Base-by-base conservation (phyloP, 1,139 yeast genomes). In the Yarrowia galli region DNA sequence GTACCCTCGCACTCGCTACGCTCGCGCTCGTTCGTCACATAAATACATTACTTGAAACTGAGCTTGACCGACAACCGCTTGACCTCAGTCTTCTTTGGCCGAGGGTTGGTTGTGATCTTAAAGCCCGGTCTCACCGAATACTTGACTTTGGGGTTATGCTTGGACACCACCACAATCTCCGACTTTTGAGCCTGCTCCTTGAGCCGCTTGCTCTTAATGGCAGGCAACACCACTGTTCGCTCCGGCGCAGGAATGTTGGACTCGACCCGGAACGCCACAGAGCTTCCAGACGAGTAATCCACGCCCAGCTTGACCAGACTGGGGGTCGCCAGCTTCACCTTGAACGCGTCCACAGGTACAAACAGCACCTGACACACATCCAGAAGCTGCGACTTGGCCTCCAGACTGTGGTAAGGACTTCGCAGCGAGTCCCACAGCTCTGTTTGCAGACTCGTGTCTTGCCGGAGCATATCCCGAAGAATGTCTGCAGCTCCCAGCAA, bases 391-490 rank as follows among this genome's bases (percentile, higher is more conserved):
- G 95, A 82, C 71, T 89, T 85, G 61, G 87, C 88, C 60, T 84
- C 79, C 1, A 91, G 78, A 22, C 89, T 84, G 20, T 89, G 12
- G 86, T 81, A 71, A 18, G 72, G 69, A 54, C 70, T 69, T 53
- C 71, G 90, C 16, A 92, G 75, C n/a, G 88, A 82, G 65, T 83
- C 82, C 97, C 98, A 92, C 8, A 95, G 74, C 10, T 84, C 83
- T 8, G 76, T 74, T 68, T 83, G 83, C 49, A 95, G 79, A 0
- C 92, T 90, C 60, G 78, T 76, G n/a, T 91, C 91, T n/a, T 82
- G 78, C 6, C 87, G 82, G 71, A 88, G 86, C 69, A 88, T 89
- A 64, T 89, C 81, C 68, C 97, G 82, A 18, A 92, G 77, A 9
- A 90, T 76, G 45, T 87, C 88, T 36, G 91, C 83, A 0, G 95